These are phyloP conservation scores for Periconia sp. DNA, from an alignment of 2,329 filamentous ascomycete genomes.

Conservation along the genomic window DNA sequence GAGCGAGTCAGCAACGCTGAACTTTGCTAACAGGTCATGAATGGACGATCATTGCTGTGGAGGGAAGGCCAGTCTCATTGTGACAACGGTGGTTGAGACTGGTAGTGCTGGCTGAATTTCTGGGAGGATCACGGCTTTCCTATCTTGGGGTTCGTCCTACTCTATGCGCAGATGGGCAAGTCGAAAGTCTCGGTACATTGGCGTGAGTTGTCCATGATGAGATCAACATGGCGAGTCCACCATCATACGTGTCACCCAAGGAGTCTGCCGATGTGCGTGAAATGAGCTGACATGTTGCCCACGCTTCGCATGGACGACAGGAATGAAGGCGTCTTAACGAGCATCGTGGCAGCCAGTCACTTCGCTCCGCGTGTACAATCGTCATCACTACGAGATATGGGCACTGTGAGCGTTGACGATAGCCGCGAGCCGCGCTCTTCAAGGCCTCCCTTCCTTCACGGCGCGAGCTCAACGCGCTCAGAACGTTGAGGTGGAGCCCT, in stretches of 20 bases:
- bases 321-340: conserved; percentile 11
- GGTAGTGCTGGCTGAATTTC: background rate
- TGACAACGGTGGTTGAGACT: conserved; percentile 1
- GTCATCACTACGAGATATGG: background rate
- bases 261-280: background rate
- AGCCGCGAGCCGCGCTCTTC: conserved; percentile 2
- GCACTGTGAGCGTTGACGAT: background rate
- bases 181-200: too few species aligned
- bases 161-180: too few species aligned
- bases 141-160: background rate
- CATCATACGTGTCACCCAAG: too few species aligned
- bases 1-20: conserved; percentile 1
- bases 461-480: conserved; percentile 18
- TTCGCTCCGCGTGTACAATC: conserved; percentile 13
- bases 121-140: background rate
- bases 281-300: background rate
- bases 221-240: too few species aligned
- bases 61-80: conserved; percentile 7
- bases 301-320: conserved; percentile 11
- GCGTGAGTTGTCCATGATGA: too few species aligned
- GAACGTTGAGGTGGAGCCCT: conserved; percentile 13
- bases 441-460: conserved; percentile 11
- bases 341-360: conserved; percentile 15
- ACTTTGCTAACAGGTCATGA: conserved; percentile 1
- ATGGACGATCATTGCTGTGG: conserved; percentile 8